A percentile compares a stretch with the other conserved stretches of the same genome.
Conservation (phyloP, 345 rosid species). For the Durio zibethinus region DNA sequence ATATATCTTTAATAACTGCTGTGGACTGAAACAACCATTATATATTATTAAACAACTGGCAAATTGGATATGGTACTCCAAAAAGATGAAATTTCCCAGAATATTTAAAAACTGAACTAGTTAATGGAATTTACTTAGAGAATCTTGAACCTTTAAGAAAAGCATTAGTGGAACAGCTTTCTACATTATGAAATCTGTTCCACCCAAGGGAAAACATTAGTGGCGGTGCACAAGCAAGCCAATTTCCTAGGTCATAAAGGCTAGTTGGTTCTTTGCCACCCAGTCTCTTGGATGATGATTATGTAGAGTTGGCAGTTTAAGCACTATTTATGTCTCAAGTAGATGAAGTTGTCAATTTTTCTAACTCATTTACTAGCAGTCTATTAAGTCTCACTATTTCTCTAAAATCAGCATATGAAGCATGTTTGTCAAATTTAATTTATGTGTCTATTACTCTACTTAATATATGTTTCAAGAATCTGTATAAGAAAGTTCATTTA, state of each 20-base stretch:
- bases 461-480: not conserved
- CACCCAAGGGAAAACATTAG: not conserved
- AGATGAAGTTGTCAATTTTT: not conserved
- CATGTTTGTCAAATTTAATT: not conserved
- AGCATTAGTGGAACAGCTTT: not conserved
- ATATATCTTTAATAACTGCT: not conserved
- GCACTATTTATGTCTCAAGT: too few relatives aligned
- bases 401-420: not conserved
- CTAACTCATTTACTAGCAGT: not conserved
- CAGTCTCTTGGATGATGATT: not conserved
- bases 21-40: too few relatives aligned
- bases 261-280: not conserved
- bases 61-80: not conserved
- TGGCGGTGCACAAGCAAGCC: not conserved
- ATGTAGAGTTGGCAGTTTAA: not conserved
- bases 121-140: not conserved
- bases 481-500: not conserved
- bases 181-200: not conserved
- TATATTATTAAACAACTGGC: not conserved
- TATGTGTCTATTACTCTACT: not conserved
- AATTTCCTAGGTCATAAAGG: not conserved
- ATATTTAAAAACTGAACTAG: not conserved
- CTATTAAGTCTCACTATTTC: not conserved
- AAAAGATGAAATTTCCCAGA: not conserved
- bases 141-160: not conserved